A percentile compares a stretch with the other conserved stretches of the same genome.
Evolutionary conservation across 768 basidiomycete species (phyloP).

Genomic region (Boletus vinaceobasis): DNA sequence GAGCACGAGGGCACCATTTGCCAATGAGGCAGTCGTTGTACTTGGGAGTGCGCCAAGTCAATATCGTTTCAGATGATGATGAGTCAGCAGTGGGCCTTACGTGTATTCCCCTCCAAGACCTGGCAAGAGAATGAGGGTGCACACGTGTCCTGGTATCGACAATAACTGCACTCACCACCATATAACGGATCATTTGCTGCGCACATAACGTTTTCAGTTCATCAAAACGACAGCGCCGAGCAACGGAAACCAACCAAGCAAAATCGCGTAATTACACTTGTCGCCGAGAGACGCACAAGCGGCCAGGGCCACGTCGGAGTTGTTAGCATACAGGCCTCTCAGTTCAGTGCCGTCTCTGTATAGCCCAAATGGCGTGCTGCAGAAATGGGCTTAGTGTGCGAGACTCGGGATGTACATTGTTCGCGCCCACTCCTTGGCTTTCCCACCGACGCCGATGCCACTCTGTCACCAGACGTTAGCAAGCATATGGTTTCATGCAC

Average conservation of each 20-base stretch:
- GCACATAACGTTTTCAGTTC: conserved; percentile 3
- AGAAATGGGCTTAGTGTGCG: conserved; percentile 4
- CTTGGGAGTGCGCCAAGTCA: conserved; percentile 32
- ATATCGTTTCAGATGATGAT: background rate
- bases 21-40: conserved; percentile 69
- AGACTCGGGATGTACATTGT: background rate
- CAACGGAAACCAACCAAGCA: conserved; percentile 49
- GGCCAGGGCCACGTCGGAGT: conserved; percentile 62
- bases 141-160: background rate
- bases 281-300: conserved; percentile 62
- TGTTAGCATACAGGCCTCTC: conserved; percentile 65
- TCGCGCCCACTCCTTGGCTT: conserved; percentile 59
- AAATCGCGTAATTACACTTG: conserved; percentile 72
- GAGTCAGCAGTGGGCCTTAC: conserved; percentile 39
- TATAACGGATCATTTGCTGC: conserved; percentile 78
- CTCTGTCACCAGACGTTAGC: conserved; percentile 39
- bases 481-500: conserved; percentile 19
- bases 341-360: conserved; percentile 79
- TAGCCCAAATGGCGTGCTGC: conserved; percentile 69
- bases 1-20: conserved; percentile 72
- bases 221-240: background rate
- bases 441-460: conserved; percentile 65
- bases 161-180: conserved; percentile 49
- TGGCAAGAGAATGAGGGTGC: conserved; percentile 21
- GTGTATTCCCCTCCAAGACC: conserved; percentile 77